phyloP scores from a whole-genome alignment of 2,329 filamentous ascomycete species.

The Tolypocladium paradoxum region DNA sequence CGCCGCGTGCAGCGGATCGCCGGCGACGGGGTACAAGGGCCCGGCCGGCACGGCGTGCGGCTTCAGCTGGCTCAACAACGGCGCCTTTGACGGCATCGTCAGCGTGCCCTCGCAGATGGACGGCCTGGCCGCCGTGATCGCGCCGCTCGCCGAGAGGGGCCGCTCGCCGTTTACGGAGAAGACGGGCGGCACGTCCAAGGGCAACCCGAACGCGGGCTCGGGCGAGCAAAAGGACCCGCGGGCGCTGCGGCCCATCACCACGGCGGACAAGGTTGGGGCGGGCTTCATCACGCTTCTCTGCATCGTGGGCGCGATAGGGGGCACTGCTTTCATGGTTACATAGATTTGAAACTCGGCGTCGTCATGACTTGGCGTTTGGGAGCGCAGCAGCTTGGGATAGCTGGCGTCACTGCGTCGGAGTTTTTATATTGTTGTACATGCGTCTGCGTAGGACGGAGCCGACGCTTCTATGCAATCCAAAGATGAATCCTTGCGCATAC shows the following conservation, averaged over 20 bases:
- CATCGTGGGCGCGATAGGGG: conserved; percentile 35
- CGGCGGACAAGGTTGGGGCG: conserved; percentile 42
- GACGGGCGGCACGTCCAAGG: conserved; percentile 49
- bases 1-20: conserved; percentile 36
- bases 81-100: conserved; percentile 43
- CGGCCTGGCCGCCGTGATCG: conserved; percentile 52
- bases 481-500: background rate
- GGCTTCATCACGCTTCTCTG: conserved; percentile 44
- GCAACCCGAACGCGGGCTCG: conserved; percentile 25
- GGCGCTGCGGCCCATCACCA: conserved; percentile 28
- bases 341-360: conserved; percentile 7
- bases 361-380: background rate
- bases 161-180: conserved; percentile 37
- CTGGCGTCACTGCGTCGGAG: background rate
- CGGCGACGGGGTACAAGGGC: conserved; percentile 35
- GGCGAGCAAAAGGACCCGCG: conserved; percentile 16
- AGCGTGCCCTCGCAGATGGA: conserved; percentile 64
- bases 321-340: conserved; percentile 37
- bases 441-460: background rate
- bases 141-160: conserved; percentile 38
- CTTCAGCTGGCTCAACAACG: conserved; percentile 47
- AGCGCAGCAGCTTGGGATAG: background rate
- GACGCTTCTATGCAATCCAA: background rate
- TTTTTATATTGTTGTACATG: background rate
- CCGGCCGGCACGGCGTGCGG: conserved; percentile 52